A percentile compares a stretch with the other conserved stretches of the same genome.
These are phyloP conservation scores for Solanum appendiculatum DNA, from an alignment of 257 asterid genomes.

Conservation along the genomic window DNA sequence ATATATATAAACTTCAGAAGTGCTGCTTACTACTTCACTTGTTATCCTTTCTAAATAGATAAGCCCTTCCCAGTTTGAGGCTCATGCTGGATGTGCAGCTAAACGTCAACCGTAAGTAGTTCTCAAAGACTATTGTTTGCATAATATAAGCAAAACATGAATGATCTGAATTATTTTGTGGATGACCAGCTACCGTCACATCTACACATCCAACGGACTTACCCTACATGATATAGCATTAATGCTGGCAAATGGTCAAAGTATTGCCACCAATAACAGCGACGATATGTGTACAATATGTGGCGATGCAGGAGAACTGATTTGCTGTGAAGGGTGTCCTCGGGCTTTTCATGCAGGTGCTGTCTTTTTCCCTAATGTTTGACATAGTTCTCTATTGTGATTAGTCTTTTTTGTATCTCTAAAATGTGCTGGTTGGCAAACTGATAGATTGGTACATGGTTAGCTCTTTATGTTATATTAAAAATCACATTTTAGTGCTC, in stretches of 20 bases:
- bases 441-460: background rate
- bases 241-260: constrained; percentile 90
- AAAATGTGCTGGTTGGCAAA: background rate
- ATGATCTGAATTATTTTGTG: background rate
- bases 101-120: constrained; percentile 96
- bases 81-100: constrained; percentile 99
- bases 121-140: background rate
- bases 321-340: constrained; percentile 83
- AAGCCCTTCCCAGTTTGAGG: constrained; percentile 98
- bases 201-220: constrained; percentile 79
- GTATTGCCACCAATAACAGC: constrained; percentile 52
- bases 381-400: background rate
- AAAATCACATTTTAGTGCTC: background rate
- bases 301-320: constrained; percentile 80
- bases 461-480: background rate
- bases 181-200: constrained; percentile 78
- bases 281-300: constrained; percentile 97
- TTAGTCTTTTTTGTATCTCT: background rate
- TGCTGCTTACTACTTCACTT: background rate
- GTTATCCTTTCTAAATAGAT: constrained; percentile 36
- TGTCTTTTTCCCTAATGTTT: background rate
- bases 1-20: background rate
- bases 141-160: background rate
- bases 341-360: constrained; percentile 92
- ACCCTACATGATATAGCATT: constrained; percentile 95